Evolutionary conservation across 805 yeast species (phyloP).

Genomic region (Metschnikowia noctiluminum): DNA sequence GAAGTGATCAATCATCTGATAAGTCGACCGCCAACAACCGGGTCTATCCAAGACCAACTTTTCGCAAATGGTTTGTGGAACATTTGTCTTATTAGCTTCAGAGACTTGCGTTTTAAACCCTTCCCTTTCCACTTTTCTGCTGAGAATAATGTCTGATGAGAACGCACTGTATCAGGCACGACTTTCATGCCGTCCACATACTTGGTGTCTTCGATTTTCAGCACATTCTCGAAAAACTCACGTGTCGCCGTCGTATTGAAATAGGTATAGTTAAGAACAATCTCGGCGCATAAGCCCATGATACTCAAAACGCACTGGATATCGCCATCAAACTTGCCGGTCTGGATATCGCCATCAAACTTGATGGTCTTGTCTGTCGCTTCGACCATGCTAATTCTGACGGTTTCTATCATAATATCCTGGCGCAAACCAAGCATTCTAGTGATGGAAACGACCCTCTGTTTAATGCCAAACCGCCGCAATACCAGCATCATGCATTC

Average conservation of each 20-base stretch:
- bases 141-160: background rate
- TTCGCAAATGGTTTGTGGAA: background rate
- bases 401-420: background rate
- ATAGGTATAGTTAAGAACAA: too few species aligned
- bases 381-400: background rate
- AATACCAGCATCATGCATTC: background rate
- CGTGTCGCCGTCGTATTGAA: too few species aligned
- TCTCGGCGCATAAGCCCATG: too few species aligned
- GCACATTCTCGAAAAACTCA: too few species aligned
- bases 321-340: background rate
- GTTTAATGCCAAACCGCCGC: constrained; percentile 1
- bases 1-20: background rate
- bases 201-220: too few species aligned
- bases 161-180: background rate
- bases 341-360: constrained; percentile 1
- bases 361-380: background rate
- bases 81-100: too few species aligned
- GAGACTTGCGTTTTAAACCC: background rate
- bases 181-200: background rate
- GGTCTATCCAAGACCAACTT: background rate
- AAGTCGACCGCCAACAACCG: background rate
- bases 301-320: background rate
- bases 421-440: background rate
- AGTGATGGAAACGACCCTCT: constrained; percentile 2
- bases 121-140: background rate